Conservation (phyloP, 176 grass and related monocot genomes). For the Bolboschoenus planiculmis region DNA sequence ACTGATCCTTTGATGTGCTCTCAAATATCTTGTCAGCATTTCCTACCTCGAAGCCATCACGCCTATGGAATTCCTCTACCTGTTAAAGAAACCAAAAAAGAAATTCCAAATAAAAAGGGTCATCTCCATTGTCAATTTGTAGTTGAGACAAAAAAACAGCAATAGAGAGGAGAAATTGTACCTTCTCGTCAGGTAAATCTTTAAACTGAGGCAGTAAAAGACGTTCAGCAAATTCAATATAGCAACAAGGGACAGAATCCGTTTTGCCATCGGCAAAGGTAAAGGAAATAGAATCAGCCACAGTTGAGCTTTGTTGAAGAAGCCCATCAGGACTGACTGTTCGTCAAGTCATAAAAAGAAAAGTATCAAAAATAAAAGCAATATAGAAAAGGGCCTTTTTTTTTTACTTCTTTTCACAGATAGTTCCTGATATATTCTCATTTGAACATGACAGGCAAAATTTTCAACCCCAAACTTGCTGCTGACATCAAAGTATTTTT, state of each 20-base stretch:
- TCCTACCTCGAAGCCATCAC: conserved; percentile 91
- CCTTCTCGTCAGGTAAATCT: conserved; percentile 63
- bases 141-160: neutral
- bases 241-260: conserved; percentile 62
- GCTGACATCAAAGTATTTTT: neutral
- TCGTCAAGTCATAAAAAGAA: conserved; percentile 15
- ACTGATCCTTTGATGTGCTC: conserved; percentile 91
- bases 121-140: neutral
- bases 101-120: neutral
- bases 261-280: conserved; percentile 75
- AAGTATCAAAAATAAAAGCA: neutral
- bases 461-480: neutral
- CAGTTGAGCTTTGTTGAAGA: conserved; percentile 93
- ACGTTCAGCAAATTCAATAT: conserved; percentile 97
- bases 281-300: conserved; percentile 71
- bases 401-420: neutral
- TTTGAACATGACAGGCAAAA: no score
- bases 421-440: neutral
- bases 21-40: conserved; percentile 99
- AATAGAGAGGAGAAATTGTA: conserved; percentile 16
- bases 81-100: conserved; percentile 19
- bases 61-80: conserved; percentile 80
- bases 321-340: conserved; percentile 94
- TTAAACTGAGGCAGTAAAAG: conserved; percentile 66
- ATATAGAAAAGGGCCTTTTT: neutral